Base-by-base conservation (phyloP, 306 rosid species). In the Albizia julibrissin region DNA sequence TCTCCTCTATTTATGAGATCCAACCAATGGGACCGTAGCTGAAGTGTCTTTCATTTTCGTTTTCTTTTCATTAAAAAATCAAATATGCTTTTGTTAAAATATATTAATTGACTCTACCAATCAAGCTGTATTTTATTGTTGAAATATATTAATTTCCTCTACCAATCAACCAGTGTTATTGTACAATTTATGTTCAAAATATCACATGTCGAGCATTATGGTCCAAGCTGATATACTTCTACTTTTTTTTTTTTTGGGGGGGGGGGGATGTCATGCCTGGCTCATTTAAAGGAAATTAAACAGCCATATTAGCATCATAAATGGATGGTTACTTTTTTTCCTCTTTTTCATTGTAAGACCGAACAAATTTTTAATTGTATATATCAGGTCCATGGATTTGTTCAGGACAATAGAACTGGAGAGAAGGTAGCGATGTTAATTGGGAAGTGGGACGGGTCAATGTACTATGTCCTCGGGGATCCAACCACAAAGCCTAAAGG, bases 391-490 rank as follows among this genome's bases (percentile, higher is more conserved):
- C 98, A 92, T 85, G 99, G 99, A 65, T 95, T 93, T 89, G 93
- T 95, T 87, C 99, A 95, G 92, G 98, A 95, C 90, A 92, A 95
- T 82, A 89, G 93, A 87, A 95, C 96, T n/a, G 99, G 99, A 54
- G 98, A 93, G 85, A 95, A 95, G 88, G 97, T 95, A 26, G 99
- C 98, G n/a, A 91, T 95, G 94, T 74, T 95, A 75, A 87, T 95
- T 72, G 98, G 99, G 75, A 95, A 95, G 88, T 95, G 99, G 99
- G 99, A 95, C 49, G 98, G 89, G 85, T 97, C 99, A 50, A 90
- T 95, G 97, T 95, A 95, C 82, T 95, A 95, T 75, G 97, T 95
- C 84, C 90, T 92, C n/a, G 99, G 98, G 85, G 98, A 95, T 87
- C 98, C 98, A 81, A 91, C 96, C 31, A 84, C 91, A 39, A 95